These are phyloP conservation scores for Starmera pachycereana DNA, from an alignment of 805 yeast species.

Conservation along the genomic window DNA sequence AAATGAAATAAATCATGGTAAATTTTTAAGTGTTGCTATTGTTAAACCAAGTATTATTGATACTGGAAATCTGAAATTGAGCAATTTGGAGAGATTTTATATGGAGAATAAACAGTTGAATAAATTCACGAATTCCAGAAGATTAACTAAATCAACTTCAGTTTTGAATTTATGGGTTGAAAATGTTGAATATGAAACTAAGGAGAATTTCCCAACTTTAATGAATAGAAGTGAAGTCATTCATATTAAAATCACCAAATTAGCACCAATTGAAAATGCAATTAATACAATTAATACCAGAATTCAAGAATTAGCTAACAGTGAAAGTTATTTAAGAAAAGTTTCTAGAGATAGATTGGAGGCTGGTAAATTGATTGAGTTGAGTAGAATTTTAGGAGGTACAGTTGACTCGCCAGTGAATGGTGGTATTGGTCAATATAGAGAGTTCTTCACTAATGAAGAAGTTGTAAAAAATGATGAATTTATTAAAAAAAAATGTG, in stretches of 20 bases:
- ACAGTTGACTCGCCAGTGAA: constrained; percentile 89
- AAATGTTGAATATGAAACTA: constrained; percentile 70
- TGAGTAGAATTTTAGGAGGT: constrained; percentile 67
- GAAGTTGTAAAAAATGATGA: constrained; percentile 18
- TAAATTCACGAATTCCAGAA: constrained; percentile 57
- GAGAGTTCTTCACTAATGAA: constrained; percentile 47
- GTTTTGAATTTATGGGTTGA: constrained; percentile 82
- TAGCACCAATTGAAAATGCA: constrained; percentile 85
- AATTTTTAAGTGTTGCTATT: constrained; percentile 58
- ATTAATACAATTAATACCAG: constrained; percentile 53
- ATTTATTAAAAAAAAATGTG: constrained; percentile 19
- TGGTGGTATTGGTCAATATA: constrained; percentile 83
- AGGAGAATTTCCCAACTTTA: constrained; percentile 73
- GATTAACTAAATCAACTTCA: constrained; percentile 62
- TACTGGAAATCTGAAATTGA: constrained; percentile 26
- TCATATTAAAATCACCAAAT: constrained; percentile 32
- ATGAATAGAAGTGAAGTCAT: constrained; percentile 76
- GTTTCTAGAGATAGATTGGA: constrained; percentile 42
- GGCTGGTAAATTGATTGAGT: constrained; percentile 43
- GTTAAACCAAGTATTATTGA: constrained; percentile 60
- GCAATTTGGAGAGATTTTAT: constrained; percentile 58
- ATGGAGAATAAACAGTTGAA: constrained; percentile 66
- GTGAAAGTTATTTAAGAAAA: constrained; percentile 50
- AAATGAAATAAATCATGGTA: constrained; percentile 49
- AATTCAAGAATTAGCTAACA: constrained; percentile 60